These are phyloP conservation scores for Orychophragmus violaceus DNA, from an alignment of 345 rosid genomes.

Conservation along the genomic window DNA sequence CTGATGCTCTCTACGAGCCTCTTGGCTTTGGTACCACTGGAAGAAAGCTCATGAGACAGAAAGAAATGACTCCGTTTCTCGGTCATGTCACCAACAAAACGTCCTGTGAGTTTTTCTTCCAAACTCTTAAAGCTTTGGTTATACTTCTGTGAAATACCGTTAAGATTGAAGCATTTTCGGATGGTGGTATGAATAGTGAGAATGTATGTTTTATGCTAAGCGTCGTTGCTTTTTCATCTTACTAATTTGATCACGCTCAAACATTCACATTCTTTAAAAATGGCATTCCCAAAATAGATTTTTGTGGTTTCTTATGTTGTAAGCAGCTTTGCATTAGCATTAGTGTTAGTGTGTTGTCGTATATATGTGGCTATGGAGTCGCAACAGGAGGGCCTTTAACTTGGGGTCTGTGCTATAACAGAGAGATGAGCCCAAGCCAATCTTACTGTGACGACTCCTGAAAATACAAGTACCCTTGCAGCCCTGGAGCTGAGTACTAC, in stretches of 20 bases:
- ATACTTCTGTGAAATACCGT: background rate
- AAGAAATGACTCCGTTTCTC: slow-evolving; percentile 89
- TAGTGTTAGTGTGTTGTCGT: slow-evolving; percentile 4
- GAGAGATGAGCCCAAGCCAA: slow-evolving; percentile 90
- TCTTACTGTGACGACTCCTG: slow-evolving; percentile 72
- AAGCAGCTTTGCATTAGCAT: slow-evolving; percentile 12
- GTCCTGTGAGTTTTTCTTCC: slow-evolving; percentile 48
- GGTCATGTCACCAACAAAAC: slow-evolving; percentile 83
- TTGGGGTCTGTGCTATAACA: slow-evolving; percentile 90
- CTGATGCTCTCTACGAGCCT: slow-evolving; percentile 60
- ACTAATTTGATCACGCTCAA: too few relatives aligned
- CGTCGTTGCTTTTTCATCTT: too few relatives aligned
- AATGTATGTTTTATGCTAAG: too few relatives aligned
- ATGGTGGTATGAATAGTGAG: too few relatives aligned
- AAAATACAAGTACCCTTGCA: slow-evolving; percentile 64
- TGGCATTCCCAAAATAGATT: background rate
- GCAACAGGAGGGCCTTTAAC: slow-evolving; percentile 96
- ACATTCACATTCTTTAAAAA: too few relatives aligned
- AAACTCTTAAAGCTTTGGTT: background rate
- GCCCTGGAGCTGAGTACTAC: slow-evolving; percentile 90
- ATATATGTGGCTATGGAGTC: slow-evolving; percentile 85
- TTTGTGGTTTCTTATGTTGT: slow-evolving; percentile 5
- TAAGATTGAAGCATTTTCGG: background rate
- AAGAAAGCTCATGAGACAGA: slow-evolving; percentile 69
- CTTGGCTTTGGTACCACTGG: slow-evolving; percentile 93